Evolutionary conservation across 2,329 filamentous ascomycete genomes (phyloP), one percentile per base, ranked within the genome.

Genomic region (Fusarium haematococcum): DNA sequence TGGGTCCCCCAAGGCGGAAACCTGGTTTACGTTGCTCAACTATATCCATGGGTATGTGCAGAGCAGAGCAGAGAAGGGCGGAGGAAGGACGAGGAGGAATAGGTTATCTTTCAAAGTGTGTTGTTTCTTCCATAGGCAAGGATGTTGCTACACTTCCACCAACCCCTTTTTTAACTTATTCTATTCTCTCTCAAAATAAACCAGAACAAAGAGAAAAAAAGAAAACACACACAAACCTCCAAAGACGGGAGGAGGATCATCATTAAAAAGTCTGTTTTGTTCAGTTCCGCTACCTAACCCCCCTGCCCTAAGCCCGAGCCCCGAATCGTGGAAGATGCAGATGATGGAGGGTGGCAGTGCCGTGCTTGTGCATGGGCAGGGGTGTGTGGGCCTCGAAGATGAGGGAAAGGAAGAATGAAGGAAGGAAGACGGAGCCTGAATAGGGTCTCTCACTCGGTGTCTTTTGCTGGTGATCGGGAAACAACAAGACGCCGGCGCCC

Each of bases 321-420:
- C 37, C 50, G 45, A 57, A 56, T 59, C 56, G 61, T 66, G 72
- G 50, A 66, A 69, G 69, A 60, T 69, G 72, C 43, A 63, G 69
- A 75, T 50, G 69, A 62, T 62, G 69, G 66, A 75, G 63, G 60
- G 72, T 74, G 71, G 71, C 71, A 74, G 71, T 75, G 72, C 69
- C 65, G 63, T 71, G 54, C 58, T 69, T 63, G 61, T 72, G 72
- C 70, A 72, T 75, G 63, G 61, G 60, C 65, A 73, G 56, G 67
- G 70, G 63, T 16, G 71, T 69, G 71, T 75, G 68, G 72, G 67
- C 65, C 72, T n/a, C 50, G 30, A 65, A 35, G 63, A 45, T 32
- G 35, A 62, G 57, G 65, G 60, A 48, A 41, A 35, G n/a, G 41
- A 23, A 52, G 32, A 63, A 20, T 32, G 23, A 45, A 45, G 41